These are phyloP conservation scores for Phytophthora meadii DNA, from an alignment of 352 stramenopile species.

Conservation along the genomic window DNA sequence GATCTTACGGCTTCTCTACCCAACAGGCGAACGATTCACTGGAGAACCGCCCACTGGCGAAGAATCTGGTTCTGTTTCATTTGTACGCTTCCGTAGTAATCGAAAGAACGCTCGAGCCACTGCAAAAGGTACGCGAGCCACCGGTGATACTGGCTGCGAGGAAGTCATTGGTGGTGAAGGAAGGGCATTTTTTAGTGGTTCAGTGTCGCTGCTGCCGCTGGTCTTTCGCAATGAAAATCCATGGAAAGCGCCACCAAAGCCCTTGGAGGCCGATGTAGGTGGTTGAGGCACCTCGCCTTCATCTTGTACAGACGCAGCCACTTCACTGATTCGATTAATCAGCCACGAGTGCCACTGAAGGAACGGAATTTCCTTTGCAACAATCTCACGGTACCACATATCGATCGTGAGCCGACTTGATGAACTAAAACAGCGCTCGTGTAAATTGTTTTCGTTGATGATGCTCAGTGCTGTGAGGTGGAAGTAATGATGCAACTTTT, in stretches of 20 bases:
- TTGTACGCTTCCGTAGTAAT: slow-evolving; percentile 55
- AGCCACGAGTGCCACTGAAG: slow-evolving; percentile 86
- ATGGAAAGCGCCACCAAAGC: slow-evolving; percentile 26
- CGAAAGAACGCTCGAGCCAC: slow-evolving; percentile 77
- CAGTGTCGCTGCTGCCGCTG: slow-evolving; percentile 12
- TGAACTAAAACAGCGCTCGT: slow-evolving; percentile 80
- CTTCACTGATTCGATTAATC: slow-evolving; percentile 79
- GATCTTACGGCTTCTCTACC: slow-evolving; percentile 26
- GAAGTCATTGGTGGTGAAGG: slow-evolving; percentile 33
- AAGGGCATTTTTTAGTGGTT: slow-evolving; percentile 22
- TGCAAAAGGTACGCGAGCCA: slow-evolving; percentile 61
- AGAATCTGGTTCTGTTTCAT: slow-evolving; percentile 11
- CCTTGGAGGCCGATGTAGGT: slow-evolving; percentile 13
- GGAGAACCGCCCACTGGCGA: slow-evolving; percentile 20
- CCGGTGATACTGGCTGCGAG: slow-evolving; percentile 27
- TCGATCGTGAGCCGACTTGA: slow-evolving; percentile 87
- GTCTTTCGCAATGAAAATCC: slow-evolving; percentile 36
- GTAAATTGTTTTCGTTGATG: slow-evolving; percentile 86
- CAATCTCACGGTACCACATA: slow-evolving; percentile 84
- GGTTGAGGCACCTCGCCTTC: slow-evolving; percentile 29
- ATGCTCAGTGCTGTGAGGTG: slow-evolving; percentile 87
- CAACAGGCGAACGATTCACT: slow-evolving; percentile 8
- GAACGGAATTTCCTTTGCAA: slow-evolving; percentile 74
- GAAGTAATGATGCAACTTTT: slow-evolving; percentile 90
- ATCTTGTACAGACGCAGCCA: slow-evolving; percentile 57